Base-by-base conservation (phyloP, 306 rosid genomes). In the Dryas alaskensis region DNA sequence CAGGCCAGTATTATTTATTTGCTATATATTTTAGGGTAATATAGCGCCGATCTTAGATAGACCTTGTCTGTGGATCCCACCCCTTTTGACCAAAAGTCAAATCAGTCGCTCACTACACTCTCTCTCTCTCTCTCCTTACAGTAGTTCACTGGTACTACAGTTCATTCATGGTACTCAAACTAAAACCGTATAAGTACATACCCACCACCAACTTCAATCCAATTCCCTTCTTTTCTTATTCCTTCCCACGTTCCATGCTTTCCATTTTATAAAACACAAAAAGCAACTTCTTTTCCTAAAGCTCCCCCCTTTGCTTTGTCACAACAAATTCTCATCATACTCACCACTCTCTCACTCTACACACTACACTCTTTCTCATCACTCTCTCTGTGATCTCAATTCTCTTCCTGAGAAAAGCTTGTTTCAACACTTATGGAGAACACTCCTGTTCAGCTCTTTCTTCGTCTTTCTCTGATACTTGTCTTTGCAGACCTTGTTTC, bases 11-110 rank as follows among this genome's bases (percentile, higher is more conserved):
- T 70, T 52, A 45, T 67, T 46, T 31, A 22, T 61, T 53, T 16
- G 22, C 46, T 60, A 1, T 47, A 49, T 60, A 62, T 37, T 49
- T 3, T 5, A 44, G 4, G 8, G 8, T 52, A 64, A 64, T 50
- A 7, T 17, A 45, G 83, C 94, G 87, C 90, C 92, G 87, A 85
- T 87, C 86, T 82, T 79, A 72, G 85, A 88, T 82, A 81, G 70
- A 80, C 76, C 85, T 69, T 88, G 83, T 81, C 81, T 71, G 82
- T 85, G 83, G 94, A 84, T 57, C 86, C 95, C 75, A 74, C 3
- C 6, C 42, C 84, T 80, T 75, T 89, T 90, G 96, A 93, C 97
- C 89, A 83, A 84, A 83, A 85, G 85, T 84, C 87, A 83, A 79
- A 79, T 88, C 85, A 64, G 49, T 81, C 76, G 51, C 59, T 73